Base-by-base conservation (phyloP, 257 asterid genomes). In the Fraxinus anomala region DNA sequence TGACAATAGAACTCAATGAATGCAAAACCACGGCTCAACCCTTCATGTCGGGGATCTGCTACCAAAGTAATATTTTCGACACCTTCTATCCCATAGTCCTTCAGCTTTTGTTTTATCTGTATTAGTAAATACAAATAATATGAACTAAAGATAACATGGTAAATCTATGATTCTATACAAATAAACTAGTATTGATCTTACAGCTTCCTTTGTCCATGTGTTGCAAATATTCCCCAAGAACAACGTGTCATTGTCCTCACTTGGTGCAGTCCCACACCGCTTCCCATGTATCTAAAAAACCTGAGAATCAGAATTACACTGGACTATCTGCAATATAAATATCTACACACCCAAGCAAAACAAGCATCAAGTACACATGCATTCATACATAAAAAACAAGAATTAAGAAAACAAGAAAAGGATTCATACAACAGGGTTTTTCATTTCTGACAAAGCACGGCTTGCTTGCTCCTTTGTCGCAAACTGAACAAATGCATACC, bases 191-290 rank as follows among this genome's bases (percentile, higher is more conserved):
- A 67, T 71, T 66, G 24, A 80, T 33, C 51, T 42, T 42, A 42
- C 51, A 47, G 94, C 94, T 75, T 89, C 92, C 73, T 86, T 88
- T 39, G 94, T 89, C 94, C 94, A 89, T 61, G 94, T 86, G 76
- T 85, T 89, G 86, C 89, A 89, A 49, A 89, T 88, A 81, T 89
- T 89, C 51, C 94, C 94, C 74, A 89, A 84, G 76, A 89, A 89
- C 77, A 89, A 79, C 24, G 94, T 88, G 74, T 89, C 91, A 33
- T 88, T 85, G 80, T 85, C 91, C 83, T 89, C 91, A 80, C 88
- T 82, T 44, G 94, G 87, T 54, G 91, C 84, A 80, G 87, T 82
- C 17, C 89, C 89, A 70, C 94, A 89, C 37, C 92, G 90, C 79
- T 89, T 89, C 59, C 94, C 94, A 78, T 86, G 89, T 79, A 89